These are phyloP conservation scores for Clausena lansium DNA, from an alignment of 345 rosid species.

Conservation along the genomic window DNA sequence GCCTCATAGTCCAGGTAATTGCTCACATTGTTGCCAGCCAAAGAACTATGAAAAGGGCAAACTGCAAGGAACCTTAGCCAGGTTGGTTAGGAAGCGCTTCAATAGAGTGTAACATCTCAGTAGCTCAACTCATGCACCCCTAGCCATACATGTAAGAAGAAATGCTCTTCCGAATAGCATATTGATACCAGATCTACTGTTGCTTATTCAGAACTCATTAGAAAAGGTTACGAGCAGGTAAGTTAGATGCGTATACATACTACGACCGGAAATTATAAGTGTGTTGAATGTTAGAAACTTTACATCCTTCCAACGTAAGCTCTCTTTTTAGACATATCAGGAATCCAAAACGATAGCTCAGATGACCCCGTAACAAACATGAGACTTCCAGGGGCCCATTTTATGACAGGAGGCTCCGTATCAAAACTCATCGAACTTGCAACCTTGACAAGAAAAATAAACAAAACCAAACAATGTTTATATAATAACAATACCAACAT, in stretches of 20 bases:
- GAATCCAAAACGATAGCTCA: conserved; percentile 81
- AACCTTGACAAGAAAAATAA: conserved; percentile 40
- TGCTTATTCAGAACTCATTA: neutral
- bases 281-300: neutral
- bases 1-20: too few species aligned
- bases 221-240: neutral
- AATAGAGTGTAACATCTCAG: too few species aligned
- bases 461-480: conserved; percentile 6
- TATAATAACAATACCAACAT: neutral
- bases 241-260: neutral
- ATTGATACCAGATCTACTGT: neutral
- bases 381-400: conserved; percentile 91
- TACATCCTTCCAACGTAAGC: conserved; percentile 77
- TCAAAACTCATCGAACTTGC: conserved; percentile 77
- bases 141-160: neutral
- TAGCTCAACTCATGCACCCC: neutral
- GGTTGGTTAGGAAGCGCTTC: too few species aligned
- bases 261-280: neutral
- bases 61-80: too few species aligned
- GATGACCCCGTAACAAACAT: conserved; percentile 90
- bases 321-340: conserved; percentile 82
- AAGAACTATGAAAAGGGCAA: too few species aligned
- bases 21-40: too few species aligned
- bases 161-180: neutral
- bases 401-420: conserved; percentile 71